phyloP scores from a whole-genome alignment of 495 filamentous ascomycete genomes.

The Penicillium desertorum region DNA sequence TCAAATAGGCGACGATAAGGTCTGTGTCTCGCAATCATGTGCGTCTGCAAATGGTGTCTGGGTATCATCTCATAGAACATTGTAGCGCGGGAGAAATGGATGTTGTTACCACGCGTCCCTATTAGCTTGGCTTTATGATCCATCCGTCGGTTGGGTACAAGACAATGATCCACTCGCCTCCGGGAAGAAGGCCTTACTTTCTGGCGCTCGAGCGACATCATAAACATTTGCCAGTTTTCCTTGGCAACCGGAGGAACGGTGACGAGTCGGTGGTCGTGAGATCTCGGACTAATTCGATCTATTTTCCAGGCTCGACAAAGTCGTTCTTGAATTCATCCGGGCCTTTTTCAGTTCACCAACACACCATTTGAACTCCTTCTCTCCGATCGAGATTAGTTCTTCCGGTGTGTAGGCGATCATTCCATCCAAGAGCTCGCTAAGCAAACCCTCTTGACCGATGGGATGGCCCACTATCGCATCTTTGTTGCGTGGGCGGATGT shows the following conservation, averaged over 20 bases:
- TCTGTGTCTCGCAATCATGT: conserved; percentile 39
- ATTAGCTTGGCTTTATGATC: conserved; percentile 50
- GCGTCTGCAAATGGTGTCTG: conserved; percentile 52
- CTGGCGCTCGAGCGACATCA: conserved; percentile 50
- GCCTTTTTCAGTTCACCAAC: conserved; percentile 26
- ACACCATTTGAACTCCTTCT: conserved; percentile 27
- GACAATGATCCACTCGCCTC: conserved; percentile 47
- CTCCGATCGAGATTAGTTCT: conserved; percentile 31
- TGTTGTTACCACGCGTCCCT: conserved; percentile 49
- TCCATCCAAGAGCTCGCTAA: conserved; percentile 22
- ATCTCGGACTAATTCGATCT: conserved; percentile 46
- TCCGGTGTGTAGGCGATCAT: conserved; percentile 20
- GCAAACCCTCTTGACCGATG: conserved; percentile 45
- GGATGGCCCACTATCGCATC: conserved; percentile 52
- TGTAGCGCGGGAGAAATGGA: conserved; percentile 51
- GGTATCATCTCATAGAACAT: conserved; percentile 58
- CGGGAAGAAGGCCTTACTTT: conserved; percentile 52
- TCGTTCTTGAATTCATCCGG: conserved; percentile 53
- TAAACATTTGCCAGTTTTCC: conserved; percentile 51
- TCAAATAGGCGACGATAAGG: conserved; percentile 49
- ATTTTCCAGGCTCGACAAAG: conserved; percentile 49
- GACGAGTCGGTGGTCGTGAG: conserved; percentile 44
- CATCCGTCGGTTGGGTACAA: conserved; percentile 48
- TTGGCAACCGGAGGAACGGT: conserved; percentile 50
- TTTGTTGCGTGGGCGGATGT: conserved; percentile 36